These are phyloP conservation scores for Infundibulicybe gibba DNA, from an alignment of 768 basidiomycete genomes.

Conservation along the genomic window DNA sequence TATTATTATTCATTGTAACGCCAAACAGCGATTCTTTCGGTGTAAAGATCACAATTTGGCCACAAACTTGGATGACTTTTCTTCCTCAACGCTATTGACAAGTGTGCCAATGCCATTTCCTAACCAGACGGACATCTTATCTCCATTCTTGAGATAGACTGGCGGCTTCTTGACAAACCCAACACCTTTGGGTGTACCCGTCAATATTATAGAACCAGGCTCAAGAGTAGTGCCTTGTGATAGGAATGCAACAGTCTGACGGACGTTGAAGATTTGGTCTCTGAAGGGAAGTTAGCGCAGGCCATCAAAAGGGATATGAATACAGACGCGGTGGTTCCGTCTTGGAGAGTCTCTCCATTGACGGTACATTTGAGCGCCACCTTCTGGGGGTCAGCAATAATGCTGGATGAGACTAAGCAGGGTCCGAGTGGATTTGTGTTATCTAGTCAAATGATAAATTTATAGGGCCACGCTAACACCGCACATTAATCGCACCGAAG, in stretches of 20 bases:
- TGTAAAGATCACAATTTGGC: constrained; percentile 36
- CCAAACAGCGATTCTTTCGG: too few species aligned
- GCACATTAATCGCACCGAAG: constrained; percentile 52
- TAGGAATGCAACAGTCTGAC: constrained; percentile 74
- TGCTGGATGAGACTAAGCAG: constrained; percentile 64
- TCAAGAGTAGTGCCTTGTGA: constrained; percentile 83
- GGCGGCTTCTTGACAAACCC: constrained; percentile 75
- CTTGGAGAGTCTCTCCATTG: constrained; percentile 68
- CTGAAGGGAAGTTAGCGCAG: constrained; percentile 29
- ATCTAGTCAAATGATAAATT: constrained; percentile 28
- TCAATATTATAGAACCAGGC: constrained; percentile 80
- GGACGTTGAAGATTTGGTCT: constrained; percentile 78
- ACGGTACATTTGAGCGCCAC: constrained; percentile 59
- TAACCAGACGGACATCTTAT: constrained; percentile 65
- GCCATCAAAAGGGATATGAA: not conserved
- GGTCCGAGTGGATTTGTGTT: constrained; percentile 79
- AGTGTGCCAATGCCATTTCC: constrained; percentile 76
- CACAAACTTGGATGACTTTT: constrained; percentile 26
- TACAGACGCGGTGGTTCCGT: constrained; percentile 75
- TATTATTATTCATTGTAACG: too few species aligned
- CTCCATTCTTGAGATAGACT: constrained; percentile 69
- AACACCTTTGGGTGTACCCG: constrained; percentile 79
- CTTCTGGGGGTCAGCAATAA: constrained; percentile 63
- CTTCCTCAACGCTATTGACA: constrained; percentile 75
- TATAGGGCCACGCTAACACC: not conserved